These are phyloP conservation scores for Lophiostoma macrostomum DNA, from an alignment of 495 filamentous ascomycete genomes.

Conservation along the genomic window DNA sequence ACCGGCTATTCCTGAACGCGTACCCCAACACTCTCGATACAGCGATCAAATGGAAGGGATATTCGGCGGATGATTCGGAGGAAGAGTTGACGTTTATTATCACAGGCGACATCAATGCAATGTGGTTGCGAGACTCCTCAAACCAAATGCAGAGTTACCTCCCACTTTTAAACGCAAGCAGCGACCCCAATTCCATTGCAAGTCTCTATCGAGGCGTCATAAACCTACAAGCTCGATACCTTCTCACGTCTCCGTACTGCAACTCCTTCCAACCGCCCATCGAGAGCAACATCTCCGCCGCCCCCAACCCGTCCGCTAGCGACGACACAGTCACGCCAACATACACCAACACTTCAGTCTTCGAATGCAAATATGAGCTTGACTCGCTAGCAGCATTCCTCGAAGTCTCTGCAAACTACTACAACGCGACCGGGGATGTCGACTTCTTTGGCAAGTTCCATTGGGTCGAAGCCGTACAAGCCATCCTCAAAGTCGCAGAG, in stretches of 20 bases:
- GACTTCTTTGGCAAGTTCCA: slow-evolving; percentile 58
- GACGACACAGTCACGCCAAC: slow-evolving; percentile 48
- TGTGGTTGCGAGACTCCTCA: slow-evolving; percentile 68
- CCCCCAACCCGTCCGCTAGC: slow-evolving; percentile 49
- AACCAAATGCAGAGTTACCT: slow-evolving; percentile 67
- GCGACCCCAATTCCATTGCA: slow-evolving; percentile 52
- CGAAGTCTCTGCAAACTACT: slow-evolving; percentile 59
- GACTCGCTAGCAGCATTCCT: slow-evolving; percentile 65
- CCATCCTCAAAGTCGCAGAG: slow-evolving; percentile 54
- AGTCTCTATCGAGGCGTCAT: slow-evolving; percentile 61
- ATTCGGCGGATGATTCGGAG: slow-evolving; percentile 50
- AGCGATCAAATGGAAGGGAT: slow-evolving; percentile 62
- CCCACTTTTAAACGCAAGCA: slow-evolving; percentile 52
- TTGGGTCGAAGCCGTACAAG: slow-evolving; percentile 57
- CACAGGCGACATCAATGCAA: slow-evolving; percentile 65
- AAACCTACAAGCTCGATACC: slow-evolving; percentile 63
- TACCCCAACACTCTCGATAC: slow-evolving; percentile 70
- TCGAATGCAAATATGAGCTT: slow-evolving; percentile 69
- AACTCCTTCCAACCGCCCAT: slow-evolving; percentile 61
- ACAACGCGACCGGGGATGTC: slow-evolving; percentile 52
- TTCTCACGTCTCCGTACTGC: slow-evolving; percentile 59
- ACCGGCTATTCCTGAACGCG: slow-evolving; percentile 61
- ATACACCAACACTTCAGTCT: slow-evolving; percentile 52
- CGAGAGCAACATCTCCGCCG: slow-evolving; percentile 51
- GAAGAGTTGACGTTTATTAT: slow-evolving; percentile 64